phyloP scores from a whole-genome alignment of 768 basidiomycete genomes.

The Phaffia australis region DNA sequence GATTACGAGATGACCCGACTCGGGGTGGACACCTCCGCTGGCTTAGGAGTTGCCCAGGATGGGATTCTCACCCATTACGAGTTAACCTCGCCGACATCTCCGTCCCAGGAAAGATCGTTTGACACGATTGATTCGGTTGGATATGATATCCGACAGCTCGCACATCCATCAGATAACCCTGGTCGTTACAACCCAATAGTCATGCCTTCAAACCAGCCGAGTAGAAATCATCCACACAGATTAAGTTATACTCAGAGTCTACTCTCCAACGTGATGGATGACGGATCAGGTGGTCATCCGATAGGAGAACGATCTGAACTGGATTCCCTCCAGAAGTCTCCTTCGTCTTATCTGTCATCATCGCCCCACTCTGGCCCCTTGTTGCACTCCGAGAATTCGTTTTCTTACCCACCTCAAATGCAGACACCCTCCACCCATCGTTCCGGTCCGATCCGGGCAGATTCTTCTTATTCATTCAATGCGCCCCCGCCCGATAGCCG shows the following conservation, averaged over 20 bases:
- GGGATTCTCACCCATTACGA: slow-evolving; percentile 17
- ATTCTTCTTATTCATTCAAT: slow-evolving; percentile 12
- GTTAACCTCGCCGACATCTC: slow-evolving; percentile 17
- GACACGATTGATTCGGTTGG: neutral
- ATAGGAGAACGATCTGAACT: neutral
- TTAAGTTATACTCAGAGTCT: too few relatives aligned
- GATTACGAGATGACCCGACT: slow-evolving; percentile 23
- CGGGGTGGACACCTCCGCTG: neutral
- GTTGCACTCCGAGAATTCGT: neutral
- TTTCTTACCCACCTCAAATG: neutral
- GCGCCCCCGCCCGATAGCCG: slow-evolving; percentile 14
- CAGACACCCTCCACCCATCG: neutral
- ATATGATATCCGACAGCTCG: slow-evolving; percentile 5
- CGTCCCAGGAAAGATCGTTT: slow-evolving; percentile 2
- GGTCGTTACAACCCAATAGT: slow-evolving; percentile 9
- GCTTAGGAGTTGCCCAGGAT: slow-evolving; percentile 7
- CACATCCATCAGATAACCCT: neutral
- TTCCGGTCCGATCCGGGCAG: too few relatives aligned
- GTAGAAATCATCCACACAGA: too few relatives aligned
- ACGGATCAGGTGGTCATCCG: too few relatives aligned
- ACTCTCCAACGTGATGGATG: too few relatives aligned
- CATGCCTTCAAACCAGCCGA: neutral
- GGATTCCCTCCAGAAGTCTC: neutral
- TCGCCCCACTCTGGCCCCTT: neutral
- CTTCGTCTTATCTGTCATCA: neutral